A percentile compares a stretch with the other conserved stretches of the same genome.
These are phyloP conservation scores for Herpotrichia juniperi DNA, from an alignment of 2,329 filamentous ascomycete species.

Conservation along the genomic window DNA sequence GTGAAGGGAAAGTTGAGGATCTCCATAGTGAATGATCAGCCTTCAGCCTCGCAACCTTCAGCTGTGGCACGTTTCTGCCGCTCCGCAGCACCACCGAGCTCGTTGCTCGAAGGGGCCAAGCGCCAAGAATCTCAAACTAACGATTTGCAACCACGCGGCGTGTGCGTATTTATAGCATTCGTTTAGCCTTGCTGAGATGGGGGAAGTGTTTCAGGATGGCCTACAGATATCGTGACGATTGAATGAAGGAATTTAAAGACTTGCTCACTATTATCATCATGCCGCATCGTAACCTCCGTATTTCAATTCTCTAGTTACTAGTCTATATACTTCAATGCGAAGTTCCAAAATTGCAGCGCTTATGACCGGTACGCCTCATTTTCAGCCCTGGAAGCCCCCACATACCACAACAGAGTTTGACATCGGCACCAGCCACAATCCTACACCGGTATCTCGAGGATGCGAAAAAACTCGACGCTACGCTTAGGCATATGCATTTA, in stretches of 20 bases:
- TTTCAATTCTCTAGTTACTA: too few species aligned
- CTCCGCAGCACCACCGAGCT: constrained; percentile 1
- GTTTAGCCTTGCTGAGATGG: not conserved
- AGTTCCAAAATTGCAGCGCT: too few species aligned
- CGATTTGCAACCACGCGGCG: not conserved
- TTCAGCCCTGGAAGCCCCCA: not conserved
- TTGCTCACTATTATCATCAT: too few species aligned
- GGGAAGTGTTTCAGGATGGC: not conserved
- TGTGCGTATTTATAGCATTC: not conserved
- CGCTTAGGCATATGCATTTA: not conserved
- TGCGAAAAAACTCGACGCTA: not conserved
- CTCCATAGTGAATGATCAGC: not conserved
- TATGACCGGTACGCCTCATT: not conserved
- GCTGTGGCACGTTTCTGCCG: not conserved
- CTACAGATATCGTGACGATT: too few species aligned
- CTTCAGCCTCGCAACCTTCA: constrained; percentile 3
- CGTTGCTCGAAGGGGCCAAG: not conserved
- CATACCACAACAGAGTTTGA: not conserved
- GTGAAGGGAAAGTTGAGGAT: not conserved
- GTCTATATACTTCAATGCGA: too few species aligned
- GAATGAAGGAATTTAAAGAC: not conserved
- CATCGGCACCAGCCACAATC: constrained; percentile 1
- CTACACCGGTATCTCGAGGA: not conserved
- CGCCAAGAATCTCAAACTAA: not conserved
- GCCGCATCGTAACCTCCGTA: too few species aligned